Base-by-base conservation (phyloP, 2,329 filamentous ascomycete genomes). In the Pseudocercospora ulei region DNA sequence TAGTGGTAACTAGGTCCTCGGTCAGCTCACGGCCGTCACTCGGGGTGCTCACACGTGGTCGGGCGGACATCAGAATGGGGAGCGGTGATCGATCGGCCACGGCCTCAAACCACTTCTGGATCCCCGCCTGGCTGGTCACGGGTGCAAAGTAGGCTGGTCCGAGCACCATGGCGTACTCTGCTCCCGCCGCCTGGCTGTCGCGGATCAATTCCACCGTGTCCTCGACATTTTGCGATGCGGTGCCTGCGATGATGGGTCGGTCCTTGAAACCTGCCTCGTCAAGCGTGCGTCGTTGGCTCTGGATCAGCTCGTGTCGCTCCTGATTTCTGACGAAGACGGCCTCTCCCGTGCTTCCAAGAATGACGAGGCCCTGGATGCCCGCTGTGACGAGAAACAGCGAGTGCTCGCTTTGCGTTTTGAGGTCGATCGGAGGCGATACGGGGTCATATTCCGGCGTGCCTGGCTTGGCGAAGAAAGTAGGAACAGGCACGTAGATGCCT, bases 121-220 rank as follows among this genome's bases (percentile, higher is more conserved):
- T 65, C 3, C 73, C 73, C 34, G 72, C 67, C 57, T 80, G 75
- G 28, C 62, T 71, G 16, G 67, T 72, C 2, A 69, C 69, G 0
- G 66, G 61, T 2, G 74, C 75, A 57, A 80, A 81, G 56, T 80
- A 81, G 0, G 75, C 75, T 0, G 76, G 76, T 26, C 73, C 72
- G 29, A 81, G 66, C 22, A 76, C 72, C 42, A 80, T 62, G 13
- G 75, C 76, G 65, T 71, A 78, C 46, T 74, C 69, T 9, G 73
- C 70, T 22, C 75, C 74, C 2, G 74, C 72, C 26, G 70, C 66
- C 47, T 69, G 65, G 31, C 71, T 71, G 38, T 71, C 71, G 27
- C 65, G 58, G 30, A 78, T 65, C 62, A 73, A 67, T 49, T 72
- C 67, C 4, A 79, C 56, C 1, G 72, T 75, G 56, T 78, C 77